Evolutionary conservation across 2,329 filamentous ascomycete genomes (phyloP).

Genomic region (Colletotrichum sp.): DNA sequence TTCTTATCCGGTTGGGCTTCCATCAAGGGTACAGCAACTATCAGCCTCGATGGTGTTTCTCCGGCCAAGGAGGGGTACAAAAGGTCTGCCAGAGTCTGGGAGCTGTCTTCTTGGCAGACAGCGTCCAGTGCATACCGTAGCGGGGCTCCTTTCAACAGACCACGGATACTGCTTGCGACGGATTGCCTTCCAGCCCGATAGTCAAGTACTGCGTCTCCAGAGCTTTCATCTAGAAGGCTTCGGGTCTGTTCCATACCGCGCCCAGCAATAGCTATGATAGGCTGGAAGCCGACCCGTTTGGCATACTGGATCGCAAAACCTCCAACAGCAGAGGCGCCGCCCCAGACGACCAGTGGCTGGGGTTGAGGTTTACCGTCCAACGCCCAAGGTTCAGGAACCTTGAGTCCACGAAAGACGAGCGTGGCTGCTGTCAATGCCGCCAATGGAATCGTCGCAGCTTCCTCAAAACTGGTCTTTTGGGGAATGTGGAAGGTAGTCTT

Average conservation of each 20-base stretch:
- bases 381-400: slow-evolving; percentile 54
- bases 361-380: slow-evolving; percentile 29
- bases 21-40: background rate
- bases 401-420: slow-evolving; percentile 51
- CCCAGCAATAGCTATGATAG: slow-evolving; percentile 63
- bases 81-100: background rate
- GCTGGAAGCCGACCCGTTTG: slow-evolving; percentile 54
- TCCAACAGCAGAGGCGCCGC: slow-evolving; percentile 57
- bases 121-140: background rate
- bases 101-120: background rate
- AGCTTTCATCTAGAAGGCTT: slow-evolving; percentile 12
- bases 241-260: slow-evolving; percentile 15
- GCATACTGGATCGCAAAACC: slow-evolving; percentile 64
- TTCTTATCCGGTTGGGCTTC: background rate
- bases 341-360: slow-evolving; percentile 48
- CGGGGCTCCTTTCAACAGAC: rapidly evolving
- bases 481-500: slow-evolving; percentile 43
- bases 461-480: slow-evolving; percentile 25
- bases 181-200: slow-evolving; percentile 12
- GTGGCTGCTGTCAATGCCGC: slow-evolving; percentile 46
- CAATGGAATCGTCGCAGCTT: slow-evolving; percentile 43
- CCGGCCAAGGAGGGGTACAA: background rate
- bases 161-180: background rate
- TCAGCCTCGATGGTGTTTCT: background rate
- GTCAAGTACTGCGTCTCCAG: slow-evolving; percentile 26